Conservation (phyloP, 208 protist species). For the Acanthamoeba culbertsoni region DNA sequence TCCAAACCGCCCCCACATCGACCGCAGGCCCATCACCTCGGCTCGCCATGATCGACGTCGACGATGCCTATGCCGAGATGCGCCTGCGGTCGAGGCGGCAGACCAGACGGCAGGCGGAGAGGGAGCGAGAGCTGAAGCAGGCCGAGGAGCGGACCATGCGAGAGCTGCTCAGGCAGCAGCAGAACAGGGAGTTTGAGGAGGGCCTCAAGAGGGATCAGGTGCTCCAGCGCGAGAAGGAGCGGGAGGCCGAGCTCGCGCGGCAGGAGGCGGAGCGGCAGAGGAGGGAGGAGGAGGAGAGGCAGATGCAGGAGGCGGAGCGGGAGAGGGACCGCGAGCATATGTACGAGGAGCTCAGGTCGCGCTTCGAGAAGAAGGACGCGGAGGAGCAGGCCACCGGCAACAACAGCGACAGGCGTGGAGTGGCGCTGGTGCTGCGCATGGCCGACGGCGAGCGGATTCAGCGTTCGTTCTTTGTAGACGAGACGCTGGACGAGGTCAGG, state of each 20-base stretch:
- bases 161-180: background rate
- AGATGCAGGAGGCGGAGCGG: background rate
- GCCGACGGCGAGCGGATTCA: background rate
- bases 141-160: background rate
- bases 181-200: background rate
- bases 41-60: background rate
- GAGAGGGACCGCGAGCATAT: background rate
- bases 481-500: background rate
- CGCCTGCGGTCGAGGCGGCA: background rate
- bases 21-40: background rate
- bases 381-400: background rate
- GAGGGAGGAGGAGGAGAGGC: background rate
- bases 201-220: background rate
- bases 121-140: background rate
- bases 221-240: background rate
- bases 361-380: background rate
- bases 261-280: background rate
- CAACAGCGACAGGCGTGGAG: background rate
- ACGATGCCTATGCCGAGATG: background rate
- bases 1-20: background rate
- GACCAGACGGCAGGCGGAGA: background rate
- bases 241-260: background rate
- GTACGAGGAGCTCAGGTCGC: background rate
- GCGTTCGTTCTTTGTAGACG: background rate
- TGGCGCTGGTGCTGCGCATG: background rate